Base-by-base conservation (phyloP, 116 monocot genomes). In the Zostera marina region DNA sequence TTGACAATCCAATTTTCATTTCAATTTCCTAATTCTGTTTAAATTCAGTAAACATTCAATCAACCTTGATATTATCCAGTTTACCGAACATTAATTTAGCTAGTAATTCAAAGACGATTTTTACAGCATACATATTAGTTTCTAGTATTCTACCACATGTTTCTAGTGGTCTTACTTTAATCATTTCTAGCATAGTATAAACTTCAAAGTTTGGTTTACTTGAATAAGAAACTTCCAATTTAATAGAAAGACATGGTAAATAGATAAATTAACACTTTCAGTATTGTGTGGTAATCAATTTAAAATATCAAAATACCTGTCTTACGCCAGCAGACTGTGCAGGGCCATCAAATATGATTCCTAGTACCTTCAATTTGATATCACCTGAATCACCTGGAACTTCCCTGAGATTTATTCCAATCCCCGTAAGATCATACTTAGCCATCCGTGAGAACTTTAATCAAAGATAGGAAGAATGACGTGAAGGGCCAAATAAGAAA, bases 381-480 rank as follows among this genome's bases (percentile, higher is more conserved):
- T 62, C 75, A 66, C 94, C 94, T 55, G 82, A 56, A 42, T 71
- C 70, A 77, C 80, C 88, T 69, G 88, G 80, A 79, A 96, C 56
- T 70, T 96, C 94, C 52, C 88, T 77, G 55, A 96, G 68, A 70
- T 96, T 96, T 55, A 96, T 66, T 60, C 94, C 85, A 68, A 96
- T 85, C 17, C 94, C 94, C 65, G 88, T 76, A 54, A 96, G 60
- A 54, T 96, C 94, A 67, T 96, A 96, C 63, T 75, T 79, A 52
- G 88, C 79, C 94, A 96, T 85, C 85, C 88, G 88, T 46, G 85
- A 77, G 63, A 96, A 88, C 94, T 96, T 94, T 47, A 60, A 77
- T 61, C 52, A 46, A 59, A 44, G 43, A 75, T 38, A 58, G 67
- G 67, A 32, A 32, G 64, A 63, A 59, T 14, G 51, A 66, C 48